These are phyloP conservation scores for Kuraishia cidri DNA, from an alignment of 805 yeast genomes.

Conservation along the genomic window DNA sequence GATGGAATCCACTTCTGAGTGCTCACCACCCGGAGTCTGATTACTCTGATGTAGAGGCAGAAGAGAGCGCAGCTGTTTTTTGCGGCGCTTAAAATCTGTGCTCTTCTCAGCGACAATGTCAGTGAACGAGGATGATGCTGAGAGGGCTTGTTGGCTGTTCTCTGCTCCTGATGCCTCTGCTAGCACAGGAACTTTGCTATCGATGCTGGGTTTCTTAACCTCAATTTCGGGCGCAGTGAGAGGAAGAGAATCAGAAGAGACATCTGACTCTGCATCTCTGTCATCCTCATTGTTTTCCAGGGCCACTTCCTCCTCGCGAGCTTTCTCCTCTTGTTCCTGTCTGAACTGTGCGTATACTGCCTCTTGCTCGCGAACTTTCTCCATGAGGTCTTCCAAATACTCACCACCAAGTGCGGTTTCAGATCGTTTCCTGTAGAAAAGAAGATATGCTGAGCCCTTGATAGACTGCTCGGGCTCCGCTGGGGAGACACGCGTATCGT, in stretches of 20 bases:
- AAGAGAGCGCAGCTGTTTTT: background rate
- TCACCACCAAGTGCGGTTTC: constrained; percentile 36
- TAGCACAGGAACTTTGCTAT: no score
- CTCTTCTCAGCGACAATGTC: background rate
- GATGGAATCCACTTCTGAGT: constrained; percentile 10
- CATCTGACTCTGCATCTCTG: background rate
- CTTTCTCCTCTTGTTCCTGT: constrained; percentile 10
- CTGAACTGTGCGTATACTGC: constrained; percentile 1
- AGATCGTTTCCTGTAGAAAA: constrained; percentile 66
- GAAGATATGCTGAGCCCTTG: constrained; percentile 75
- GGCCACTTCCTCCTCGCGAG: constrained; percentile 18
- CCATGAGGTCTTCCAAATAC: constrained; percentile 28
- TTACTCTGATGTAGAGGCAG: background rate
- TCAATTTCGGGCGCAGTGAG: background rate
- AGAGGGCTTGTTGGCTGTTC: no score
- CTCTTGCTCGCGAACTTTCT: constrained; percentile 7
- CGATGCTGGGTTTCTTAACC: background rate
- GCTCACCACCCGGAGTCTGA: background rate
- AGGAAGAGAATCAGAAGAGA: background rate
- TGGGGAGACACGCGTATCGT: constrained; percentile 69
- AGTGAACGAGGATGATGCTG: no score
- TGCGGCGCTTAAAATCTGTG: background rate
- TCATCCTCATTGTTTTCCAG: constrained; percentile 12
- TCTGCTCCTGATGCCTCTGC: no score
- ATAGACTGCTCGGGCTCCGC: constrained; percentile 53